A percentile compares a stretch with the other conserved stretches of the same genome.
Conservation (phyloP, 2,329 filamentous ascomycete genomes). For the Xylaria sp. region DNA sequence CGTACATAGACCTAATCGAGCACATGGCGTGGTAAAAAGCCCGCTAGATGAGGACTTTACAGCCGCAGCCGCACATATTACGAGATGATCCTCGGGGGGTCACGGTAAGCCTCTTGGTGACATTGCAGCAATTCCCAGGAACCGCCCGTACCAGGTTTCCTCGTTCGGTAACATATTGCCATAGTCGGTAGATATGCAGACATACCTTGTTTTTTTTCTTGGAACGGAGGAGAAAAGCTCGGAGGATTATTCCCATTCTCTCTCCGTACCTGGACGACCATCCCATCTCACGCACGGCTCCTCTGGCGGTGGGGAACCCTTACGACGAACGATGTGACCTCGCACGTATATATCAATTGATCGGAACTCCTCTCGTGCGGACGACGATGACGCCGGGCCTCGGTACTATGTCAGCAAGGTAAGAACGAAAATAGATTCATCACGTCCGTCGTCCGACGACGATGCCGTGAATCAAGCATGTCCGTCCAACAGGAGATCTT, state of each 20-base stretch:
- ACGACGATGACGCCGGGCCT: background rate
- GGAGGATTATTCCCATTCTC: background rate
- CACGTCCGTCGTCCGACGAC: too few relatives aligned
- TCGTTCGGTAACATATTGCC: background rate
- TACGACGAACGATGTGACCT: background rate
- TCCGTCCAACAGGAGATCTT: too few relatives aligned
- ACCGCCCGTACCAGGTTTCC: background rate
- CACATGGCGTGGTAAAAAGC: conserved; percentile 12
- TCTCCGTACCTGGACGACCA: background rate
- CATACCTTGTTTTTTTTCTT: background rate
- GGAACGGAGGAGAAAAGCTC: background rate
- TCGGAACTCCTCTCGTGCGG: background rate
- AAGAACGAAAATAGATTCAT: too few relatives aligned
- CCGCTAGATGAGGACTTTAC: conserved; percentile 12
- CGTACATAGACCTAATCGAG: conserved; percentile 14
- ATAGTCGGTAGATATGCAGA: too few relatives aligned
- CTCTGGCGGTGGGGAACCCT: background rate
- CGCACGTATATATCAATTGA: background rate
- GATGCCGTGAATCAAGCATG: too few relatives aligned
- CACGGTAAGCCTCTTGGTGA: conserved; percentile 1
- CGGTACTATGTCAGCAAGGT: too few relatives aligned
- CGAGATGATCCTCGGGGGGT: too few relatives aligned
- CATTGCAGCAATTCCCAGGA: conserved; percentile 15
- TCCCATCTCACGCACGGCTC: background rate
- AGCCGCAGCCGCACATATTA: conserved; percentile 14